Conservation (phyloP, 352 stramenopile species). For the Phytophthora boehmeriae region DNA sequence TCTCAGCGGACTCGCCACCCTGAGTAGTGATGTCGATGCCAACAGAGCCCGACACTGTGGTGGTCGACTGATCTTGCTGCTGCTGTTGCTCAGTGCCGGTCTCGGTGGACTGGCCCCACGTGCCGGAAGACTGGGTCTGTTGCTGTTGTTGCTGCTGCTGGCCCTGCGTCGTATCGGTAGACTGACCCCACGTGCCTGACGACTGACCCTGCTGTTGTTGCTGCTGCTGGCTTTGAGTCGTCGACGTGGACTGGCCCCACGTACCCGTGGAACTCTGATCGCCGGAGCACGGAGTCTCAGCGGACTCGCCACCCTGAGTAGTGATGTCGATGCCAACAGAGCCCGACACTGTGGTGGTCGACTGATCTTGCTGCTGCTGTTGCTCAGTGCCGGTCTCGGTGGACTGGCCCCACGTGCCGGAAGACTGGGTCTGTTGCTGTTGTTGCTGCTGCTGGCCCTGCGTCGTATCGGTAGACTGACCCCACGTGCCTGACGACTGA, state of each 20-base stretch:
- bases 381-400: not conserved
- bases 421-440: not conserved
- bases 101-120: conserved; percentile 1
- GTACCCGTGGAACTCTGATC: conserved; percentile 9
- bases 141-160: no score
- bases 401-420: not conserved
- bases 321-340: conserved; percentile 8
- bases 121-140: not conserved
- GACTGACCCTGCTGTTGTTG: conserved; percentile 2
- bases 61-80: conserved; percentile 3
- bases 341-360: conserved; percentile 5
- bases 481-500: conserved; percentile 2
- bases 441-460: no score
- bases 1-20: conserved; percentile 10
- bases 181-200: not conserved
- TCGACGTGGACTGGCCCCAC: conserved; percentile 6
- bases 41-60: conserved; percentile 4
- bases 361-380: conserved; percentile 4
- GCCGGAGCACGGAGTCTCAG: conserved; percentile 8
- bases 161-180: not conserved
- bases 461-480: not conserved
- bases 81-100: not conserved
- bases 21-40: conserved; percentile 7
- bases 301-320: conserved; percentile 4
- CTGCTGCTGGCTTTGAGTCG: conserved; percentile 3